Evolutionary conservation across 305 asterid genomes (phyloP).

Genomic region (Lippia alba): DNA sequence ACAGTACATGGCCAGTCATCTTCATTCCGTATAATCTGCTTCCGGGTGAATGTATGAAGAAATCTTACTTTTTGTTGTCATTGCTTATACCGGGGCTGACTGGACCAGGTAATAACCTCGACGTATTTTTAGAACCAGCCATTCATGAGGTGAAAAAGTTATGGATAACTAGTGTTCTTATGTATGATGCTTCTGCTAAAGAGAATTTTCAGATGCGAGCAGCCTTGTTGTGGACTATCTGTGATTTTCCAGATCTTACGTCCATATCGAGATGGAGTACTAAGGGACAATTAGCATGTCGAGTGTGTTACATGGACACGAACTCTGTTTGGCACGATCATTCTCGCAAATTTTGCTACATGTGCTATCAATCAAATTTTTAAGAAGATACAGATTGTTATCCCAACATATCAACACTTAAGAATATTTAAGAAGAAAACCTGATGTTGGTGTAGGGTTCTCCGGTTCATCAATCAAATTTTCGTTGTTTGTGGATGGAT

Average conservation of each 20-base stretch:
- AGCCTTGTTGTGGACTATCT: background rate
- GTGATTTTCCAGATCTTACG: background rate
- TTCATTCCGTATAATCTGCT: conserved; percentile 30
- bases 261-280: background rate
- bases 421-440: too few species aligned
- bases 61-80: background rate
- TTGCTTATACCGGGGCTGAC: background rate
- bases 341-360: background rate
- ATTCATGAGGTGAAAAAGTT: conserved; percentile 23
- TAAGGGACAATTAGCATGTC: background rate
- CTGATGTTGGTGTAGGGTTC: too few species aligned
- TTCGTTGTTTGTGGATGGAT: too few species aligned
- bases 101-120: background rate
- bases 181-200: background rate
- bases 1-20: conserved; percentile 34
- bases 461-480: too few species aligned
- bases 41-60: too few species aligned
- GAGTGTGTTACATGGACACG: background rate
- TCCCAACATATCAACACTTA: too few species aligned
- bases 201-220: background rate
- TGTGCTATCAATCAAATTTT: too few species aligned
- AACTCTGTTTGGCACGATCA: background rate
- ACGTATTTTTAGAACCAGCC: background rate
- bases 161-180: conserved; percentile 6
- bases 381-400: too few species aligned